Percentiles rank a stretch among this genome's conserved stretches.
Evolutionary conservation across 2,329 filamentous ascomycete genomes (phyloP).

Genomic region (Talaromyces sp.): DNA sequence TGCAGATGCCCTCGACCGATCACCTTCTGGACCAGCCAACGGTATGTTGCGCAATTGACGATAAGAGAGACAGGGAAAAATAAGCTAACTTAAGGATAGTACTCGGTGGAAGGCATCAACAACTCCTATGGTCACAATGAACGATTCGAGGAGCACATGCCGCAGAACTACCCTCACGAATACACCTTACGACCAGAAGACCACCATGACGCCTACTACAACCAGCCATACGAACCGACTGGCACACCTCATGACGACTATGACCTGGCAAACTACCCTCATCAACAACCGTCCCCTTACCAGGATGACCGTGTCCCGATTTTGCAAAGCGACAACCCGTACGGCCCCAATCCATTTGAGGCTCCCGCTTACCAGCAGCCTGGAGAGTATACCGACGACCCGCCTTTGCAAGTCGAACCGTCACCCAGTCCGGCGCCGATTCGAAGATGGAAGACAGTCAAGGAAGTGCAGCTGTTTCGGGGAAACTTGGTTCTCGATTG

Average conservation of each 20-base stretch:
- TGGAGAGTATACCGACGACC: constrained; percentile 40
- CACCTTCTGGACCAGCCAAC: constrained; percentile 78
- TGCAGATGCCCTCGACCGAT: constrained; percentile 71
- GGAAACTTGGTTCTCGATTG: constrained; percentile 97
- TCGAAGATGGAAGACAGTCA: constrained; percentile 95
- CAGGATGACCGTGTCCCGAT: constrained; percentile 74
- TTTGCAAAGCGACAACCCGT: constrained; percentile 59
- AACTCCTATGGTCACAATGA: constrained; percentile 60
- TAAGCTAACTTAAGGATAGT: constrained; percentile 39
- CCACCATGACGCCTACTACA: constrained; percentile 84
- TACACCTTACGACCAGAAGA: constrained; percentile 76
- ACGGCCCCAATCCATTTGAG: constrained; percentile 59
- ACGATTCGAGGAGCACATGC: constrained; percentile 50
- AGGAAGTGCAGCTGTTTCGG: constrained; percentile 94
- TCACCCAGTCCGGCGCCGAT: constrained; percentile 58
- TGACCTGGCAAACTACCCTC: constrained; percentile 52
- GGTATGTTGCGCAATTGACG: constrained; percentile 48
- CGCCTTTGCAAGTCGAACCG: constrained; percentile 13
- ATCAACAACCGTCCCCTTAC: constrained; percentile 48
- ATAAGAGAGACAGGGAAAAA: neutral
- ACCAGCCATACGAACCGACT: constrained; percentile 71
- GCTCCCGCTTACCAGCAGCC: constrained; percentile 47
- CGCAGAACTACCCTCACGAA: constrained; percentile 42
- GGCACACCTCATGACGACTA: constrained; percentile 51
- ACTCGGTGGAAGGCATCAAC: constrained; percentile 65